Base-by-base conservation (phyloP, 176 grass and related monocot species). In the Carex parvula region DNA sequence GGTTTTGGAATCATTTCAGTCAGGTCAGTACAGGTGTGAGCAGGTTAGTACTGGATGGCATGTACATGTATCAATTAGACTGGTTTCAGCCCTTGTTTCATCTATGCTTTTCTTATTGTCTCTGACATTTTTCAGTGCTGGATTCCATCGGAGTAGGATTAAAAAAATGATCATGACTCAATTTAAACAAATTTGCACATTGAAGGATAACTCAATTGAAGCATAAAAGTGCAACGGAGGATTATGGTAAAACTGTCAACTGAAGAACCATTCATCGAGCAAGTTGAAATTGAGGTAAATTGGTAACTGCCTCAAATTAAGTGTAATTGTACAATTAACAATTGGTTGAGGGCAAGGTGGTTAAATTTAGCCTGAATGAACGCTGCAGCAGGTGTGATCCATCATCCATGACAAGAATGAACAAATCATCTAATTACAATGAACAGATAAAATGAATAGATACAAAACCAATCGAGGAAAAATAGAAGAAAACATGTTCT, bases 401-500 rank as follows among this genome's bases (percentile, higher is more conserved):
- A 60, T 46, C 44, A 66, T 32, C 64, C 64, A 33, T 66, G 4
- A 66, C 64, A 35, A 33, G 64, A 66, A 33, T 3, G 29, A 66
- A 66, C 13, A 32, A 33, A 29, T 14, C 11, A 66, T 30, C 11
- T 33, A 66, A 39, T 69, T 69, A 37, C 65, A 65, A 32, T 4
- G 2, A 69, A 35, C 13, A 69, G 26, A 15, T 65, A 65, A 65
- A 14, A 64, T 41, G 4, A 37, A 18, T 37, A 39, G 2, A 68
- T 7, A 68, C 5, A 39, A 37, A 68, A 39, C 1, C 64, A 68
- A 68, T 6, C 2, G 14, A 72, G 69, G 18, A 12, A 0, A 41
- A 12, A 0, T 46, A 62, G 12, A 70, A 3, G 4, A 15, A 12
- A 20, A 98, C 92, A 83, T 98, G 89, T 64, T 95, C 92, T 80